Evolutionary conservation across 345 rosid species (phyloP).

Genomic region (Moricandia moricandioides): DNA sequence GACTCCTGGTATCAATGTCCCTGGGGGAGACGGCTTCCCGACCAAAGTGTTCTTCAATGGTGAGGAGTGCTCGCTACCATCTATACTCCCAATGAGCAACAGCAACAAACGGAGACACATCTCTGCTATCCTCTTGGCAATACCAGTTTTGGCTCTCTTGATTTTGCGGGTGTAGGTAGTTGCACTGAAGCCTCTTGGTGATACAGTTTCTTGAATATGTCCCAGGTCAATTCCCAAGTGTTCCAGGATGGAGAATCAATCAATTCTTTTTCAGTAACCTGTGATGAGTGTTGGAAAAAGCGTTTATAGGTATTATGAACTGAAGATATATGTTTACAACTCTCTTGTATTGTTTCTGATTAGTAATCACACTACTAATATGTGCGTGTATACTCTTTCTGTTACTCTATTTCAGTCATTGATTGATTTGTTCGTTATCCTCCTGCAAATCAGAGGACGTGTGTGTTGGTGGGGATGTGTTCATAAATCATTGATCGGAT

Average conservation of each 20-base stretch:
- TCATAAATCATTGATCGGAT: background rate
- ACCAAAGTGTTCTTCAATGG: slow-evolving; percentile 92
- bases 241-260: background rate
- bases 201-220: background rate
- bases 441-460: background rate
- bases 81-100: slow-evolving; percentile 49
- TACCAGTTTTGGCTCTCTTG: slow-evolving; percentile 34
- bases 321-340: background rate
- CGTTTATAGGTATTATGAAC: background rate
- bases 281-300: background rate
- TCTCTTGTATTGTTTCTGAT: slow-evolving; percentile 28
- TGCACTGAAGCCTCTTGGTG: slow-evolving; percentile 2
- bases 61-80: slow-evolving; percentile 84
- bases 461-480: background rate
- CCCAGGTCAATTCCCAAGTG: background rate
- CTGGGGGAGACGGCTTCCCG: slow-evolving; percentile 82
- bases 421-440: slow-evolving; percentile 7
- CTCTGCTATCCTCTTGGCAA: slow-evolving; percentile 18
- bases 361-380: slow-evolving; percentile 6
- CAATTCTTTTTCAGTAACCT: background rate
- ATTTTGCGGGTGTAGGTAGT: slow-evolving; percentile 17
- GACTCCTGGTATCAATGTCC: slow-evolving; percentile 65
- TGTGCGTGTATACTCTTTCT: slow-evolving; percentile 8
- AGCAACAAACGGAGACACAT: slow-evolving; percentile 21
- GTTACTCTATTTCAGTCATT: slow-evolving; percentile 6